Base-by-base conservation (phyloP, 2,329 filamentous ascomycete species). In the Aspergillus tamarii region DNA sequence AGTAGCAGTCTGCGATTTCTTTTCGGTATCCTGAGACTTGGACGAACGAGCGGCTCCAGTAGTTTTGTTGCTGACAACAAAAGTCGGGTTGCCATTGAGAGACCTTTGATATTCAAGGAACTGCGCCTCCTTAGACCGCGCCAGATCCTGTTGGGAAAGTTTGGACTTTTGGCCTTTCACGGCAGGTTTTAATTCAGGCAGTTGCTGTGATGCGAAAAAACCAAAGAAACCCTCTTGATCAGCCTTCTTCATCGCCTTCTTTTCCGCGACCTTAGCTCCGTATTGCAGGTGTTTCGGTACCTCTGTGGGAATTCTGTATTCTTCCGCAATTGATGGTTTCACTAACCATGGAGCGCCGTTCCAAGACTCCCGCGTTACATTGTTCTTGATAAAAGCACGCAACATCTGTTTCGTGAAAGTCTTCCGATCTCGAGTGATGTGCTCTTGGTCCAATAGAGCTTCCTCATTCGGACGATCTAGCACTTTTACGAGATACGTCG, bases 311-410 rank as follows among this genome's bases (percentile, higher is more conserved):
- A 99, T 95, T 66, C 92, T 89, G 77, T 95, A 97, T 66, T 89
- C 86, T 53, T 88, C 87, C 1, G 95, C 95, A 64, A 96, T 89
- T 60, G 93, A 89, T 41, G 91, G 86, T 80, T 96, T 97, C 21
- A 98, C 94, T 61, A 96, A 82, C 95, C 95, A 99, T 0, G 95
- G 94, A 0, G 95, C 95, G n/a, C 94, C 94, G 65, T 89, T 94
- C 93, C 94, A 98, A 4, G 93, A 88, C 73, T 98, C 95, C 65
- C 94, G 85, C 2, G 89, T 91, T n/a, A 97, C 91, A 0, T 93
- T 95, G 78, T 96, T 94, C 76, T 97, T 97, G 67, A 99, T 92
- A 69, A 97, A 99, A 7, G 93, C 93, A 39, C 94, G 89, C 46
- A 99, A 84, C 77, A 97, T 94, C 56, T 94, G 89, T 79, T 99